phyloP scores from a whole-genome alignment of 805 yeast genomes.

The Ogataea paraovalis region DNA sequence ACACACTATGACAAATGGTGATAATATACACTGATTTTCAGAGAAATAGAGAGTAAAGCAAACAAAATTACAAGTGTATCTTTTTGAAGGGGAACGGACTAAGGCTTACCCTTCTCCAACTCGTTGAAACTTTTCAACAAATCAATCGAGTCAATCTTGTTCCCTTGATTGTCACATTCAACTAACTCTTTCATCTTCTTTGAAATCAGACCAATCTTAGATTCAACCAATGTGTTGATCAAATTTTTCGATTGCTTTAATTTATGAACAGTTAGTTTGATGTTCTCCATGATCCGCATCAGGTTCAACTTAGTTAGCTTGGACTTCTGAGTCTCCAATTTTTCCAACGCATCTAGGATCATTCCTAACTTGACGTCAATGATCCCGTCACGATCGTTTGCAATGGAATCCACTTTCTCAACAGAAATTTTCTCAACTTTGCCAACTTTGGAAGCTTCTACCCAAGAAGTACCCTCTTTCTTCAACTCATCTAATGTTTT shows the following conservation, averaged over 20 bases:
- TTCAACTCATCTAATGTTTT: slow-evolving; percentile 40
- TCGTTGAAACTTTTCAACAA: slow-evolving; percentile 34
- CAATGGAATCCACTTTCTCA: slow-evolving; percentile 7
- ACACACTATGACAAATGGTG: background rate
- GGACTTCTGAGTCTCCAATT: slow-evolving; percentile 8
- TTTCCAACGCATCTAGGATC: slow-evolving; percentile 12
- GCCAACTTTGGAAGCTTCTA: slow-evolving; percentile 3
- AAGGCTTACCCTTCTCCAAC: background rate
- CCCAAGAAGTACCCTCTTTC: slow-evolving; percentile 47
- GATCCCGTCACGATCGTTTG: slow-evolving; percentile 2
- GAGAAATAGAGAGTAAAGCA: background rate
- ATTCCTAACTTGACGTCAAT: slow-evolving; percentile 13
- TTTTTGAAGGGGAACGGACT: background rate
- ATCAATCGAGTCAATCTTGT: slow-evolving; percentile 28
- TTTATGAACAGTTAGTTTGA: slow-evolving; percentile 31
- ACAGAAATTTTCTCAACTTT: slow-evolving; percentile 14
- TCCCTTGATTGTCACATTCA: slow-evolving; percentile 20
- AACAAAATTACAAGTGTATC: no score
- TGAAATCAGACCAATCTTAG: slow-evolving; percentile 20
- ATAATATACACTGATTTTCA: no score
- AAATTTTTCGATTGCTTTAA: slow-evolving; percentile 23
- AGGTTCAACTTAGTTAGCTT: slow-evolving; percentile 9
- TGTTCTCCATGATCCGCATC: slow-evolving; percentile 31
- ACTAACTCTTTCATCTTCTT: slow-evolving; percentile 17
- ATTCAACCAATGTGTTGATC: slow-evolving; percentile 16